These are phyloP conservation scores for Oxyria digyna DNA, from an alignment of 148 eudicot genomes.

Conservation along the genomic window DNA sequence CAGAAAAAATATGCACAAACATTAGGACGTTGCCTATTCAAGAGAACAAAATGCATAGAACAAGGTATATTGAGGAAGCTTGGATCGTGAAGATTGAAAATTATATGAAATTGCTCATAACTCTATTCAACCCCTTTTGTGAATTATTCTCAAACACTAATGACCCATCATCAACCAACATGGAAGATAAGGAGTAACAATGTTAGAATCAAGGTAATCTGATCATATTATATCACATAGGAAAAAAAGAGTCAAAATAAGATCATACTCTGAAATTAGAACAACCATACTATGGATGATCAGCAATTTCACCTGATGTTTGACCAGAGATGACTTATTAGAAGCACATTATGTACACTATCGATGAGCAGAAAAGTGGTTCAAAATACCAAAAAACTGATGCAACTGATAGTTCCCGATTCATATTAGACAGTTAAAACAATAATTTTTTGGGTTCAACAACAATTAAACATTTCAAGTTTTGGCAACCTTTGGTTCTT, in stretches of 20 bases:
- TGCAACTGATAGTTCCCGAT: not conserved
- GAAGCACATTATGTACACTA: not conserved
- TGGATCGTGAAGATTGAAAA: not conserved
- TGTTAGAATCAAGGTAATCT: not conserved
- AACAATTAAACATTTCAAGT: too few species aligned
- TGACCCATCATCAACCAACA: not conserved
- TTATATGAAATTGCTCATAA: not conserved
- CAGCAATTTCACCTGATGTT: conserved; percentile 65
- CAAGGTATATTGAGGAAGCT: not conserved
- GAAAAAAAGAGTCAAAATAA: not conserved
- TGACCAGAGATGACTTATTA: conserved; percentile 47
- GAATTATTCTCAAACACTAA: not conserved
- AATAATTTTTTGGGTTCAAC: too few species aligned
- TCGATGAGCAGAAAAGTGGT: not conserved
- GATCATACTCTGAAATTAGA: conserved; percentile 51
- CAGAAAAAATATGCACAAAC: not conserved
- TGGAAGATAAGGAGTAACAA: not conserved
- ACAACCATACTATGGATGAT: conserved; percentile 85
- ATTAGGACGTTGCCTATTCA: not conserved
- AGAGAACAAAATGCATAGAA: not conserved
- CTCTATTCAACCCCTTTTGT: not conserved
- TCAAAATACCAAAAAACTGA: not conserved
- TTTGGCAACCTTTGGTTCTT: too few species aligned
- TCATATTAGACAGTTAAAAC: not conserved
- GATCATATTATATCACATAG: not conserved